These are phyloP conservation scores for Teratosphaeria zuluensis DNA, from an alignment of 2,329 filamentous ascomycete genomes.

Conservation along the genomic window DNA sequence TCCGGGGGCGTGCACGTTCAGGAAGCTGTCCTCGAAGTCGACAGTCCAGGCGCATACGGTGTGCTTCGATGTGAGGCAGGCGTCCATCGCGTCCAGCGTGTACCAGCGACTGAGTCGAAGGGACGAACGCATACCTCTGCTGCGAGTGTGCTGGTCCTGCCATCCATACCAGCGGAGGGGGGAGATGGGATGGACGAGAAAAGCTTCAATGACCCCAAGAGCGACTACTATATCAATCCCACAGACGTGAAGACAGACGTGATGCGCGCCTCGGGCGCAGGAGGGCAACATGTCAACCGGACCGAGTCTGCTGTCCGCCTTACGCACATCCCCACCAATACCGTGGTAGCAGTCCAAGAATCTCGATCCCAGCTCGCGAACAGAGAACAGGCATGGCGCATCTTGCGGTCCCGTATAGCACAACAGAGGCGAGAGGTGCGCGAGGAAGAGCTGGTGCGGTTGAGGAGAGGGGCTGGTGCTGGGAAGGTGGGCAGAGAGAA, in stretches of 20 bases:
- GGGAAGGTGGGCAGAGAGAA: conserved; percentile 77
- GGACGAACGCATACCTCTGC: conserved; percentile 90
- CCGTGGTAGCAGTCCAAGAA: conserved; percentile 85
- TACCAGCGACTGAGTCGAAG: conserved; percentile 82
- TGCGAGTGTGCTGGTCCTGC: conserved; percentile 84
- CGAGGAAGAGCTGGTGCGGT: conserved; percentile 65
- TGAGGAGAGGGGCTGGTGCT: conserved; percentile 71
- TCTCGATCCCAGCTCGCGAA: conserved; percentile 84
- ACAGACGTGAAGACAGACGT: conserved; percentile 76
- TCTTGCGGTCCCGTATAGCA: conserved; percentile 74
- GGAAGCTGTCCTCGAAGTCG: conserved; percentile 81
- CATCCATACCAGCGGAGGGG: conserved; percentile 58
- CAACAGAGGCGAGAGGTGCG: conserved; percentile 69
- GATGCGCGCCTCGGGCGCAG: conserved; percentile 85
- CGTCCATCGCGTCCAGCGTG: conserved; percentile 88
- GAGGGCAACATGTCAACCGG: conserved; percentile 97
- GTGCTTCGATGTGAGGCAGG: conserved; percentile 78
- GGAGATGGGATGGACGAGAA: conserved; percentile 46
- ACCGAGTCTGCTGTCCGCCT: conserved; percentile 92
- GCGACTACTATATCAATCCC: conserved; percentile 82
- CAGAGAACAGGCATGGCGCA: conserved; percentile 73
- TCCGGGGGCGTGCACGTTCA: conserved; percentile 61
- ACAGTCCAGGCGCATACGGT: conserved; percentile 68
- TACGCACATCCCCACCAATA: conserved; percentile 81
- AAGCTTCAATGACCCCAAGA: conserved; percentile 66